Base-by-base conservation (phyloP, 345 rosid genomes). In the Boechera stricta region DNA sequence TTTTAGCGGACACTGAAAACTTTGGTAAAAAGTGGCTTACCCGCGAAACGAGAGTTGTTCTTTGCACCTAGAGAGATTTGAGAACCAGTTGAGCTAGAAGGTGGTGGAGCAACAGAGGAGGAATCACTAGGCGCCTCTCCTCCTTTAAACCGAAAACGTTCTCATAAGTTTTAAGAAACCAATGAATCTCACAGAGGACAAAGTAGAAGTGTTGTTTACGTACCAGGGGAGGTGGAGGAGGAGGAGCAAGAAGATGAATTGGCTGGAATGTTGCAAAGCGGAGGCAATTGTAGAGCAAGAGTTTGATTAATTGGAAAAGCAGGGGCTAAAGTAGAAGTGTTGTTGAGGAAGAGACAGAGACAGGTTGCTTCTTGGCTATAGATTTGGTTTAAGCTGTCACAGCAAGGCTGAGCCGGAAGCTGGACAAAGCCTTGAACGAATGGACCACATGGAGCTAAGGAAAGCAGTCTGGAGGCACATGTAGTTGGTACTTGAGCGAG, bases 341-440 rank as follows among this genome's bases (percentile, higher is more conserved):
- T 80, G 63, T 86, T 88, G 71, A 91, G 87, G 61, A 94, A 70
- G 74, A 86, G 82, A 82, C 98, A 94, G 29, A 90, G 83, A 73
- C 98, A 91, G 1, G 55, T 74, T 0, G 93, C 93, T 53, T 86
- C 77, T 67, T 84, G 85, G 71, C 12, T 52, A 77, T 79, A 86
- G 62, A 90, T 78, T 4, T 76, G 93, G 75, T 69, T 75, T 75
- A 94, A 93, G 75, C 82, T 85, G 80, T 87, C 73, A 41, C 98
- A 89, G 83, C 98, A 94, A 4, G 85, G 55, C 68, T 79, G 80
- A 21, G 82, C 64, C 0, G 97, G 98, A 7, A 77, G 77, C 58
- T 15, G 91, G 67, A 74, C 80, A 1, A 64, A 56, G 75, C 93
- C 95, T 69, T 87, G 97, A 45, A 89, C 90, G 56, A 82, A 94